Conservation (phyloP, 208 protist species). For the Trypanosoma grayi region DNA sequence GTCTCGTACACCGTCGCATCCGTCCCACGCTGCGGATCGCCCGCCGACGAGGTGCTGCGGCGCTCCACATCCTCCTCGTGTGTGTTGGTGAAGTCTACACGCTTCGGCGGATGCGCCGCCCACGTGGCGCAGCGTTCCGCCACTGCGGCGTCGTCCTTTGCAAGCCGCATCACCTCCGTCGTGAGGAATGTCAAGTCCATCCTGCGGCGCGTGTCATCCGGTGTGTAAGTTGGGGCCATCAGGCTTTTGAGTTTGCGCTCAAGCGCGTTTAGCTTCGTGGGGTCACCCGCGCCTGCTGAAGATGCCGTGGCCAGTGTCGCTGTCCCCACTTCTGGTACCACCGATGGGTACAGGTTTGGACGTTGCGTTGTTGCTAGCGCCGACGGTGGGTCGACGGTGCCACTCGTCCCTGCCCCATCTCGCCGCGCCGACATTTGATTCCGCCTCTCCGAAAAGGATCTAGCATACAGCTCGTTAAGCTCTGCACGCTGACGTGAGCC, state of each 20-base stretch:
- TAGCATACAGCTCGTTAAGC: constrained; percentile 49
- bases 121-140: constrained; percentile 30
- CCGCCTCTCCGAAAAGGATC: constrained; percentile 21
- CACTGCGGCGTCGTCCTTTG: constrained; percentile 48
- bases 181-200: background rate
- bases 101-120: constrained; percentile 25
- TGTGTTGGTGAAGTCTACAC: constrained; percentile 32
- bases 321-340: too few species aligned
- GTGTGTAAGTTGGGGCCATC: background rate
- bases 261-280: background rate
- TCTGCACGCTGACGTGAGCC: constrained; percentile 24
- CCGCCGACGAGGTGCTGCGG: constrained; percentile 10
- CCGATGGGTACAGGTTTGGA: too few species aligned
- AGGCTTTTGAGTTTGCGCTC: background rate
- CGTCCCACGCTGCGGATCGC: constrained; percentile 9
- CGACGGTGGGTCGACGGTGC: constrained; percentile 2
- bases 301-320: background rate
- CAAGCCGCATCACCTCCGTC: constrained; percentile 28
- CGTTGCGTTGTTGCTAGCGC: constrained; percentile 8
- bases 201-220: background rate
- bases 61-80: constrained; percentile 27
- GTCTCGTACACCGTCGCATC: constrained; percentile 14
- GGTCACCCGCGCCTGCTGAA: background rate
- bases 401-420: constrained; percentile 15
- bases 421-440: constrained; percentile 24